phyloP scores from a whole-genome alignment of 345 rosid genomes.

The Gossypium anomalum region DNA sequence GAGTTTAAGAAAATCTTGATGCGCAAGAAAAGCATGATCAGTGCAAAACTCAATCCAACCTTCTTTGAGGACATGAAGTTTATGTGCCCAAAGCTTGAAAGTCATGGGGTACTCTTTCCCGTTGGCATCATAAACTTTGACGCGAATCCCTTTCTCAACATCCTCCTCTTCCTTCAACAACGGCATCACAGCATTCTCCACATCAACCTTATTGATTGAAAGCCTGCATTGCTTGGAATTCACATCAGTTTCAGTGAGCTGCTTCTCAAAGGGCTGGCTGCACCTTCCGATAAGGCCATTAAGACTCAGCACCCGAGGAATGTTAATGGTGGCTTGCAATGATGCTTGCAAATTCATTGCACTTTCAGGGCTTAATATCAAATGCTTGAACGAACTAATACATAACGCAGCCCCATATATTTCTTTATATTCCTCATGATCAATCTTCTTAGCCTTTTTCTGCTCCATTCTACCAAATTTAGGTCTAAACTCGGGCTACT shows the following conservation, averaged over 20 bases:
- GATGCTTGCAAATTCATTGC: neutral
- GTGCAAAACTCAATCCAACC: neutral
- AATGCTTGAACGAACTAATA: neutral
- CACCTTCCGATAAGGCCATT: conserved; percentile 1
- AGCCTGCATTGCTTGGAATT: neutral
- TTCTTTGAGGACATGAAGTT: conserved; percentile 3
- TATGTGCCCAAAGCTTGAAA: neutral
- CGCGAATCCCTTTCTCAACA: neutral
- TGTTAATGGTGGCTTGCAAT: neutral
- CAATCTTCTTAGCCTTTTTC: neutral
- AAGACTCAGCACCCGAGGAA: neutral
- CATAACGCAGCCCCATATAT: neutral
- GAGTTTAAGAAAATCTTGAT: conserved; percentile 13
- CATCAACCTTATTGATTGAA: neutral
- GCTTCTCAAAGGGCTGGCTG: conserved; percentile 10
- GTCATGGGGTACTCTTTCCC: conserved; percentile 13
- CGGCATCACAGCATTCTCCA: neutral
- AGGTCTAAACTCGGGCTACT: too few species aligned
- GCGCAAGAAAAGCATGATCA: neutral
- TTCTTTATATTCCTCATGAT: neutral
- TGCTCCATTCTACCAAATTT: neutral
- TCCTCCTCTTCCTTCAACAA: conserved; percentile 3
- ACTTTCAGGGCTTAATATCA: neutral
- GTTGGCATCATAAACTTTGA: conserved; percentile 2
- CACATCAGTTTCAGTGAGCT: conserved; percentile 3